These are phyloP conservation scores for Aspergillus sp. DNA, from an alignment of 2,329 filamentous ascomycete species.

Conservation along the genomic window DNA sequence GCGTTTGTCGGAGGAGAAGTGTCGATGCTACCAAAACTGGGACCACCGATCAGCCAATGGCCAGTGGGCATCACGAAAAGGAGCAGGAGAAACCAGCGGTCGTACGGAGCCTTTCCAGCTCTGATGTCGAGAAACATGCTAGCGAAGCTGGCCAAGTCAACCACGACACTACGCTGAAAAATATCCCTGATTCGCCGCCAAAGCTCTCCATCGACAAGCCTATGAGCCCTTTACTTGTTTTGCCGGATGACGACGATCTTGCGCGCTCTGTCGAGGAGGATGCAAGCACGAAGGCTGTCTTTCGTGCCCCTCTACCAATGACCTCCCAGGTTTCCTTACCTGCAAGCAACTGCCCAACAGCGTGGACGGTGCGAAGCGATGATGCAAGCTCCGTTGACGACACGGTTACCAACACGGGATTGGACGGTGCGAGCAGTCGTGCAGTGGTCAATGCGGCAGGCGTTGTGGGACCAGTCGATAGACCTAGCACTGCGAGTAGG, in stretches of 20 bases:
- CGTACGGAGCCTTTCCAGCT: not conserved
- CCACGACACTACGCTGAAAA: not conserved
- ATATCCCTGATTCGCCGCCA: not conserved
- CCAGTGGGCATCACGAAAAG: too few relatives aligned
- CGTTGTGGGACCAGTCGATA: too few relatives aligned
- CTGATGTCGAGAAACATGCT: constrained; percentile 1
- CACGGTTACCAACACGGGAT: constrained; percentile 8
- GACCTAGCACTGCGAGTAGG: too few relatives aligned
- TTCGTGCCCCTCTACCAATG: constrained; percentile 18
- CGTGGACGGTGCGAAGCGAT: constrained; percentile 7
- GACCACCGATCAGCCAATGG: constrained; percentile 4
- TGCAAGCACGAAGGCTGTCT: constrained; percentile 24
- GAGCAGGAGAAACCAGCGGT: too few relatives aligned
- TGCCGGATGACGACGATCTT: constrained; percentile 21
- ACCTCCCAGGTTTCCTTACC: constrained; percentile 13
- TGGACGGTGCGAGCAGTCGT: constrained; percentile 22
- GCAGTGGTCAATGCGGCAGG: constrained; percentile 21
- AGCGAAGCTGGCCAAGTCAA: not conserved
- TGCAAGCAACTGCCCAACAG: constrained; percentile 10
- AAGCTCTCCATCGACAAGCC: constrained; percentile 9
- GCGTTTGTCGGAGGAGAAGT: constrained; percentile 14
- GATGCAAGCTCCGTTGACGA: constrained; percentile 22
- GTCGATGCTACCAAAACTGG: constrained; percentile 20
- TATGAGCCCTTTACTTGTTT: constrained; percentile 16
- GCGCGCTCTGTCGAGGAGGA: constrained; percentile 17